phyloP scores from a whole-genome alignment of 345 rosid species.

The Eucalyptus paniculata region DNA sequence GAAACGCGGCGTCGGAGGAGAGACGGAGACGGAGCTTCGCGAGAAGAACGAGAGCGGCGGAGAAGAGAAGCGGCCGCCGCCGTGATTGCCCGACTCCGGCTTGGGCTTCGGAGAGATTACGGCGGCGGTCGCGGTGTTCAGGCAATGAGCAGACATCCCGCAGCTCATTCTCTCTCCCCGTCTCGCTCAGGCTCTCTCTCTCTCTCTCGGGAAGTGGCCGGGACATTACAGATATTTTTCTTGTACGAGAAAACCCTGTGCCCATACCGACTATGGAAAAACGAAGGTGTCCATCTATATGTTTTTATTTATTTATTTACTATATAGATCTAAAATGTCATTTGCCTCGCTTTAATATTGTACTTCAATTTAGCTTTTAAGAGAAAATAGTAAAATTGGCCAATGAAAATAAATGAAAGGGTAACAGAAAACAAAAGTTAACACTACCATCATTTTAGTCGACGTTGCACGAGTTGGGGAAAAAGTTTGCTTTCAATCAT shows the following conservation, averaged over 20 bases:
- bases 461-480: background rate
- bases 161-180: background rate
- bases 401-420: background rate
- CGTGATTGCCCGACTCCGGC: background rate
- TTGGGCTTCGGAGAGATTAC: background rate
- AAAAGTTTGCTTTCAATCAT: background rate
- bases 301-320: background rate
- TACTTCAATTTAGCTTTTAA: background rate
- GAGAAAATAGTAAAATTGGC: background rate
- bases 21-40: background rate
- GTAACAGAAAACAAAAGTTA: background rate
- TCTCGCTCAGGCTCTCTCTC: background rate
- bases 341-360: background rate
- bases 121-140: background rate
- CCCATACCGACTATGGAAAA: background rate
- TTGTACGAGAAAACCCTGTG: background rate
- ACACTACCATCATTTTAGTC: background rate
- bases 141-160: background rate
- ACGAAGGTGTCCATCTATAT: background rate
- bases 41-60: background rate
- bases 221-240: background rate
- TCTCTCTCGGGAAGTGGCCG: background rate
- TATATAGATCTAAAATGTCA: background rate
- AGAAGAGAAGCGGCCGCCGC: background rate
- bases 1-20: background rate